These are phyloP conservation scores for Thielaviopsis punctulata DNA, from an alignment of 2,329 filamentous ascomycete species.

Conservation along the genomic window DNA sequence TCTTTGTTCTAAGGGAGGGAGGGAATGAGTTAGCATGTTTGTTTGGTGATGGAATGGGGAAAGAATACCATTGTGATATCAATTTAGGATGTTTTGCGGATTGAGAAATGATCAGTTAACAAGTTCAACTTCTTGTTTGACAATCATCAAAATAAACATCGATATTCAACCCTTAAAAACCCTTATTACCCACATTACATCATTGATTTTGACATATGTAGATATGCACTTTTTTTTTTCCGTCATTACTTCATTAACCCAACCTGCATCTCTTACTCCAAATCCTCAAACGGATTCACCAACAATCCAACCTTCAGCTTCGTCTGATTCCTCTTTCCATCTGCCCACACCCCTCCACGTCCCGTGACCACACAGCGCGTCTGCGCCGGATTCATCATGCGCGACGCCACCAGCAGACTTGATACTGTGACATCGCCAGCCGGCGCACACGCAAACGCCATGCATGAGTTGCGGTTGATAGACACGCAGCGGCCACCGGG, in stretches of 20 bases:
- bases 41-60: too few species aligned
- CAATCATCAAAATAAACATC: too few species aligned
- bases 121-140: too few species aligned
- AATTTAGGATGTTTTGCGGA: too few species aligned
- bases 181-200: too few species aligned
- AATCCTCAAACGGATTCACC: constrained; percentile 3
- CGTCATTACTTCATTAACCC: neutral
- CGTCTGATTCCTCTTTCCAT: constrained; percentile 1
- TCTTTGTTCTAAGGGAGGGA: constrained; percentile 46
- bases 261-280: neutral
- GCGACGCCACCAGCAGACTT: constrained; percentile 1
- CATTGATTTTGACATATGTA: too few species aligned
- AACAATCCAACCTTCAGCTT: constrained; percentile 8
- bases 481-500: constrained; percentile 8
- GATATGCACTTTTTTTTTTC: too few species aligned
- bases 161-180: too few species aligned
- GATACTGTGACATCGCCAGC: constrained; percentile 6
- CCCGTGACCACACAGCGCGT: constrained; percentile 6
- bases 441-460: constrained; percentile 10
- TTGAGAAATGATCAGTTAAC: too few species aligned
- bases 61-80: too few species aligned
- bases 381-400: constrained; percentile 11
- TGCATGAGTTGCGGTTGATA: constrained; percentile 5
- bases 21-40: neutral
- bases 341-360: constrained; percentile 4